Evolutionary conservation across 2,329 filamentous ascomycete genomes (phyloP), one percentile per base, ranked within the genome.

Genomic region (Pyrenophora teres): DNA sequence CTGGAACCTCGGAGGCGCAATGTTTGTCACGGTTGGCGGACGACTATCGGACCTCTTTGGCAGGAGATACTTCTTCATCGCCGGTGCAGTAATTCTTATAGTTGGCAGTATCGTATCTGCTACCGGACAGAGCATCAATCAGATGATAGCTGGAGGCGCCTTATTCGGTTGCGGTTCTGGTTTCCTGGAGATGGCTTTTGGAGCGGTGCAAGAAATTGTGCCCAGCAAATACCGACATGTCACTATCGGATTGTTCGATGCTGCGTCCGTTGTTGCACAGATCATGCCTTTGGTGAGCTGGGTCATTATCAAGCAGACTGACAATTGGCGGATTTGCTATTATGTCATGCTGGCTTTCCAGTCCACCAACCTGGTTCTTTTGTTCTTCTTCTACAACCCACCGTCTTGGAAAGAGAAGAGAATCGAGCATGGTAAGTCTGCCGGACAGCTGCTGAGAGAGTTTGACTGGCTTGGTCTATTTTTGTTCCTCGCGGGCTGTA

Each of bases 11-110:
- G 64, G 67, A 8, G 67, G 64, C 15, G 65, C 69, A 1, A 68
- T 71, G 56, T 56, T 71, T n/a, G 65, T 71, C 10, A 70, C 66
- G 0, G 52, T 69, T 9, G 67, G 65, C 6, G 65, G 69, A 5
- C 67, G 74, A 21, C 59, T 77, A 1, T 72, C 71, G 1, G 75
- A 77, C 52, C 74, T 77, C 21, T 77, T 76, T 32, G 74, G 74
- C 6, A 63, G 68, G 1, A 49, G 68, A 31, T 70, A 60, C 40
- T 71, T 70, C 46, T 69, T 70, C 53, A 49, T 71, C 21, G 63
- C 65, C 0, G 75, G 74, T 5, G 68, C 72, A 12, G 32, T 64
- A 12, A 62, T 72, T 9, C 64, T 69, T 19, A 66, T 75, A 23
- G 54, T 72, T 23, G 74, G 74, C 7, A 68, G 66, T 18, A 69